Percentiles rank a stretch among this genome's conserved stretches.
These are phyloP conservation scores for Phytophthora europaea DNA, from an alignment of 352 stramenopile genomes.

Conservation along the genomic window DNA sequence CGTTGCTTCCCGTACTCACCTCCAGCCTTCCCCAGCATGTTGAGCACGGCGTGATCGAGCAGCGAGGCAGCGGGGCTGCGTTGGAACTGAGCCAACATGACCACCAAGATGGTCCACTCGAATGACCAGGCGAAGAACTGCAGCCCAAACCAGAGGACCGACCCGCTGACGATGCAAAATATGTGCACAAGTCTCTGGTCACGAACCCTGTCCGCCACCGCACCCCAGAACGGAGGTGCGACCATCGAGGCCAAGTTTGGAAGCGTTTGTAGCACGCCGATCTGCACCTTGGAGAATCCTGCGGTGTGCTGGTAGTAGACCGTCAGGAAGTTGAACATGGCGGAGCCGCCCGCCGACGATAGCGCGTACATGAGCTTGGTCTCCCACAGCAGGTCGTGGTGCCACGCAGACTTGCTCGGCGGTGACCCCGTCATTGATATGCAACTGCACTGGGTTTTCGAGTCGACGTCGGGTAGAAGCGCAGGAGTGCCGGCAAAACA, in stretches of 20 bases:
- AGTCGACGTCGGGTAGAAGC: neutral
- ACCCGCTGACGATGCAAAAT: conserved; percentile 56
- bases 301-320: conserved; percentile 71
- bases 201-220: conserved; percentile 63
- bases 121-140: conserved; percentile 60
- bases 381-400: conserved; percentile 44
- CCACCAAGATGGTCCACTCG: conserved; percentile 47
- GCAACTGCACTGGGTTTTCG: neutral
- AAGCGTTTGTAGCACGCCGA: conserved; percentile 72
- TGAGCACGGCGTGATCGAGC: conserved; percentile 72
- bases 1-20: conserved; percentile 84
- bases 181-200: conserved; percentile 67
- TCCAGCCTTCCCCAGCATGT: conserved; percentile 63
- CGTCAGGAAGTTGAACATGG: conserved; percentile 75
- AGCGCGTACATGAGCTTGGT: conserved; percentile 80
- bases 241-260: conserved; percentile 62
- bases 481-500: neutral
- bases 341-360: conserved; percentile 55
- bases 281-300: conserved; percentile 78
- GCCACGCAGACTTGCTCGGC: conserved; percentile 12
- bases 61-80: conserved; percentile 53
- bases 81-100: conserved; percentile 66
- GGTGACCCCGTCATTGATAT: conserved; percentile 4
- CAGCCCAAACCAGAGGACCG: conserved; percentile 57
- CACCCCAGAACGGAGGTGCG: conserved; percentile 74